Conservation (phyloP, 2,329 filamentous ascomycete genomes). For the Grosmannia serpens region DNA sequence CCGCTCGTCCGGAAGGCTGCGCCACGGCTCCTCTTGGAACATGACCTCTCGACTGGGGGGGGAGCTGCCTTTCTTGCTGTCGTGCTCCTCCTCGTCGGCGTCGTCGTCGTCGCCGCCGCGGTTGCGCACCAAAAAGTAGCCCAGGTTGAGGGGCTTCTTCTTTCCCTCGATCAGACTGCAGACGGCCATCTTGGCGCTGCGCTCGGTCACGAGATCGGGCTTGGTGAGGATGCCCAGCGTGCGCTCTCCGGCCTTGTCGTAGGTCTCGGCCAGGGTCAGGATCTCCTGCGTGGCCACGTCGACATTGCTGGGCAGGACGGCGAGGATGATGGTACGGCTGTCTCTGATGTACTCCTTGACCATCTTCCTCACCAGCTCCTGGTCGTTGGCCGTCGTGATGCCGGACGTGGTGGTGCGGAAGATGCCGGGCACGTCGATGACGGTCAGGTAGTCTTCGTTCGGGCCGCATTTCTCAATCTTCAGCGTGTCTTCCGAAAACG, state of each 20-base stretch:
- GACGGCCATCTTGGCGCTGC: not conserved
- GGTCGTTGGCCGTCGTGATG: not conserved
- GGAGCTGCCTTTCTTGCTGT: not conserved
- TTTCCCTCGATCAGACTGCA: not conserved
- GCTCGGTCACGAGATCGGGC: not conserved
- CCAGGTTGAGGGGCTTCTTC: not conserved
- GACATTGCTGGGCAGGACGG: not conserved
- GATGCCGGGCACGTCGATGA: not conserved
- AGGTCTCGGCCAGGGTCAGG: not conserved
- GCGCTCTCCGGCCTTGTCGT: not conserved
- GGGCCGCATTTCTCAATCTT: not conserved
- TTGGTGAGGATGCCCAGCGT: not conserved
- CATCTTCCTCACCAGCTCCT: not conserved
- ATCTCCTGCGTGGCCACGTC: not conserved
- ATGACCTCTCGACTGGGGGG: not conserved
- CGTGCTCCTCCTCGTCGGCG: not conserved
- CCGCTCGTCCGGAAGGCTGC: not conserved
- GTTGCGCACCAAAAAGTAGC: not conserved
- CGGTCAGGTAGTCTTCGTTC: not conserved
- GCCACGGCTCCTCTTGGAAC: not conserved
- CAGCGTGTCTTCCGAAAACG: not conserved
- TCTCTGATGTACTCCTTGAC: not conserved
- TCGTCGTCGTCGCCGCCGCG: not conserved
- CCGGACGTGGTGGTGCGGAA: not conserved
- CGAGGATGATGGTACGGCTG: not conserved